Conservation (phyloP, 1,139 yeast species). For the Geotrichum citri-aurantii region DNA sequence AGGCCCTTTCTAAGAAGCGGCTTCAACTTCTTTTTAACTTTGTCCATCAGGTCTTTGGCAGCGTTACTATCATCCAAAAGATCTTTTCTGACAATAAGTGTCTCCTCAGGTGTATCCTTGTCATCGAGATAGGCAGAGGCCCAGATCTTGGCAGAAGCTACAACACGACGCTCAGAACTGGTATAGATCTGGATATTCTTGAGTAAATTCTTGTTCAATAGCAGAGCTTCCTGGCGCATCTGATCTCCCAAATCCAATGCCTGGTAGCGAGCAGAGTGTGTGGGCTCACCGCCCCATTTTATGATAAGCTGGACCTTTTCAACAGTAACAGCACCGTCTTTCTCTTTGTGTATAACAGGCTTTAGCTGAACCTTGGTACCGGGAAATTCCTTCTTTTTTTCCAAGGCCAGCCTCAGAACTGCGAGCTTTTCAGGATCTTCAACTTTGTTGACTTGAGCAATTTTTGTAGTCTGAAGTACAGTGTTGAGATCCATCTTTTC, state of each 20-base stretch:
- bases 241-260: slow-evolving; percentile 95
- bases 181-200: slow-evolving; percentile 83
- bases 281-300: slow-evolving; percentile 99
- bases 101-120: slow-evolving; percentile 70
- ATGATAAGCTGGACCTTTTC: slow-evolving; percentile 93
- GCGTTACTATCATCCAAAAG: slow-evolving; percentile 95
- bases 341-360: slow-evolving; percentile 62
- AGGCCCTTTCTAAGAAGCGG: slow-evolving; percentile 92
- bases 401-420: slow-evolving; percentile 76
- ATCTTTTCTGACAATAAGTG: slow-evolving; percentile 79
- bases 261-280: slow-evolving; percentile 94
- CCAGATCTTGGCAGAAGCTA: slow-evolving; percentile 86
- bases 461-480: slow-evolving; percentile 75
- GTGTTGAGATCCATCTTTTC: slow-evolving; percentile 81
- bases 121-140: slow-evolving; percentile 75
- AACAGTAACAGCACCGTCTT: slow-evolving; percentile 37
- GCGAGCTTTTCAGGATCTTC: slow-evolving; percentile 76
- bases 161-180: slow-evolving; percentile 90
- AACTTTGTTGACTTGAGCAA: slow-evolving; percentile 69
- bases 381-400: slow-evolving; percentile 82
- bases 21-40: slow-evolving; percentile 92
- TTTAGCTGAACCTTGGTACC: slow-evolving; percentile 96
- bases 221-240: slow-evolving; percentile 81
- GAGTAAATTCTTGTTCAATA: slow-evolving; percentile 78
- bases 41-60: slow-evolving; percentile 96